Percentiles rank a stretch among this genome's conserved stretches.
phyloP scores from a whole-genome alignment of 768 basidiomycete genomes.

The Mrakia blollopis region DNA sequence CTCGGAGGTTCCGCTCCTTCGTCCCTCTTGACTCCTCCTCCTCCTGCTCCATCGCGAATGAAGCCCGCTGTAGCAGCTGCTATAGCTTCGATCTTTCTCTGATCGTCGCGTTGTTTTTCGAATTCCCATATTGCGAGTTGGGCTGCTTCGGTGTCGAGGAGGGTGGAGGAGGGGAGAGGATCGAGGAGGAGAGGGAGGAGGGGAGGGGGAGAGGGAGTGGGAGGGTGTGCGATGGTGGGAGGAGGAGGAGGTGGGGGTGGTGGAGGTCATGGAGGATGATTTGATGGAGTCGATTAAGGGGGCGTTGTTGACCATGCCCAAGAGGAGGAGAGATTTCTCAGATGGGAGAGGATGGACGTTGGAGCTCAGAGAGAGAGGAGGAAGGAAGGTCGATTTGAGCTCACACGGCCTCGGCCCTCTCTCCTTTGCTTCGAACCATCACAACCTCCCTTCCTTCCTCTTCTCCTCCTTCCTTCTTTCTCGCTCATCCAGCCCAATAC shows the following conservation, averaged over 20 bases:
- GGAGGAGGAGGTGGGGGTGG: neutral
- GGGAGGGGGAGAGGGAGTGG: neutral
- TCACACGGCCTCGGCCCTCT: neutral
- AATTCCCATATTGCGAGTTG: constrained; percentile 20
- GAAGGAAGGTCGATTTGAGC: neutral
- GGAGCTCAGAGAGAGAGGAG: too few species aligned
- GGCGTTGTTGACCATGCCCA: constrained; percentile 14
- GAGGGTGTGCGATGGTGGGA: neutral
- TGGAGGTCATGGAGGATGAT: neutral
- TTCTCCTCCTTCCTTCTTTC: neutral
- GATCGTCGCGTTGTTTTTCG: constrained; percentile 14
- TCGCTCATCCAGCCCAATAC: neutral
- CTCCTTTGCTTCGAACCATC: neutral
- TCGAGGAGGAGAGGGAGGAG: constrained; percentile 12
- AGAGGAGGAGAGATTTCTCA: neutral
- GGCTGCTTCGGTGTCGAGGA: constrained; percentile 13
- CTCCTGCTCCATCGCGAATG: too few species aligned
- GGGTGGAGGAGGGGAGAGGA: neutral
- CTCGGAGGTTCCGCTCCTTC: neutral
- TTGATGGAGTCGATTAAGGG: neutral
- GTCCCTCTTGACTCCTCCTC: neutral
- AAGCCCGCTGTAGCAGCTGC: neutral
- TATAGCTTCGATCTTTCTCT: neutral
- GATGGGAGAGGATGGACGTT: neutral
- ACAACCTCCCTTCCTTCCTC: neutral